These are phyloP conservation scores for Boletus pseudopeckii DNA, from an alignment of 768 basidiomycete species.

Conservation along the genomic window DNA sequence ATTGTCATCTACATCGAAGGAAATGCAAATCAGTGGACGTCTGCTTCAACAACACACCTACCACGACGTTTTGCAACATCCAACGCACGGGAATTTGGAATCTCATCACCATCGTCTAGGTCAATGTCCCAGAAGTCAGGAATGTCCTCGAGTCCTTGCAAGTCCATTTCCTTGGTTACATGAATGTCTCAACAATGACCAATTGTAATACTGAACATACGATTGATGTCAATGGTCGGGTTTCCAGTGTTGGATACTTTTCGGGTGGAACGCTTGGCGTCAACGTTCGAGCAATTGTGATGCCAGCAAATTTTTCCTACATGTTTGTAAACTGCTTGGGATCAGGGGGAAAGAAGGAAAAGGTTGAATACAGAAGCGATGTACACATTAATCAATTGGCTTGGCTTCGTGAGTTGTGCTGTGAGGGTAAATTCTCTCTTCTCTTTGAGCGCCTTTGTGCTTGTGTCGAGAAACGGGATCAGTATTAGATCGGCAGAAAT, in stretches of 20 bases:
- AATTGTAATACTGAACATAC: slow-evolving; percentile 35
- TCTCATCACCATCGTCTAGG: slow-evolving; percentile 28
- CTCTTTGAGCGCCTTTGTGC: slow-evolving; percentile 64
- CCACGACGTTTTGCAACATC: slow-evolving; percentile 35
- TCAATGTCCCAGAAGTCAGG: slow-evolving; percentile 64
- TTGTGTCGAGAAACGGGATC: slow-evolving; percentile 29
- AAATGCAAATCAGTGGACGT: background rate
- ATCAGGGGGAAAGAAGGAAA: slow-evolving; percentile 2
- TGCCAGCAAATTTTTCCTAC: slow-evolving; percentile 75
- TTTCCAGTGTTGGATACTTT: slow-evolving; percentile 66
- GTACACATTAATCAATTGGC: slow-evolving; percentile 60
- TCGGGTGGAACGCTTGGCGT: slow-evolving; percentile 52
- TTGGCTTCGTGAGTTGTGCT: slow-evolving; percentile 66
- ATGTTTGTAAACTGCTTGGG: slow-evolving; percentile 10
- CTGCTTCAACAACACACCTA: slow-evolving; percentile 6
- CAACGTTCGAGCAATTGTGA: slow-evolving; percentile 49
- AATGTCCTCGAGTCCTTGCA: slow-evolving; percentile 64
- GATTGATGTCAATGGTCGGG: slow-evolving; percentile 60
- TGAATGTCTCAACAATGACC: slow-evolving; percentile 2
- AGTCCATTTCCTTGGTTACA: slow-evolving; percentile 53
- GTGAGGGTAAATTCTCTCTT: slow-evolving; percentile 58
- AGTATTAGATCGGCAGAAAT: background rate
- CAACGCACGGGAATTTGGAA: slow-evolving; percentile 19
- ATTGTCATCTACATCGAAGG: slow-evolving; percentile 1
- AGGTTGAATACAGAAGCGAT: slow-evolving; percentile 52